These are phyloP conservation scores for Fusarium drepaniforme DNA, from an alignment of 2,329 filamentous ascomycete genomes.

Conservation along the genomic window DNA sequence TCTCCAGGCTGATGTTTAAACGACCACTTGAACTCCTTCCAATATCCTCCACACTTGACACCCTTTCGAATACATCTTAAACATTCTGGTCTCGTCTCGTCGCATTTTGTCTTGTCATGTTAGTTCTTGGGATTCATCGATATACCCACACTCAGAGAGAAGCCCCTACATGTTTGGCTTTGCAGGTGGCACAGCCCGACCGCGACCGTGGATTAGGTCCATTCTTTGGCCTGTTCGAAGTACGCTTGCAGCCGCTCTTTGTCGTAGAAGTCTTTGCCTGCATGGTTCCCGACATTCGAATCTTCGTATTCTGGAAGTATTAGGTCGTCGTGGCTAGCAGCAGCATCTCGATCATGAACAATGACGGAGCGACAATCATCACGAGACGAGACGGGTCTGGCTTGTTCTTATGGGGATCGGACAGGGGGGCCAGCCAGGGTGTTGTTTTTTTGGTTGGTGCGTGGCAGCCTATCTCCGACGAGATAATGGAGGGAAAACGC, in stretches of 20 bases:
- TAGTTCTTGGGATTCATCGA: background rate
- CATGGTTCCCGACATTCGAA: conserved; percentile 2
- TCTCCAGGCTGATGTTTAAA: conserved; percentile 53
- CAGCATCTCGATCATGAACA: conserved; percentile 2
- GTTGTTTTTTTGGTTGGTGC: background rate
- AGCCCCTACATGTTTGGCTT: conserved; percentile 42
- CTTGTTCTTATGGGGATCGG: conserved; percentile 6
- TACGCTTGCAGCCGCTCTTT: conserved; percentile 23
- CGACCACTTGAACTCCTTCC: conserved; percentile 54
- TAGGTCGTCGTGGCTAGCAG: background rate
- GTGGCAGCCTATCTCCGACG: conserved; percentile 27
- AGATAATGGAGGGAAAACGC: conserved; percentile 35
- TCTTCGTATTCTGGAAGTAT: background rate
- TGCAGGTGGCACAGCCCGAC: conserved; percentile 48
- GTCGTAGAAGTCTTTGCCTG: conserved; percentile 21
- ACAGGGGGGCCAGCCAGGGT: conserved; percentile 1
- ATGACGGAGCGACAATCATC: conserved; percentile 14
- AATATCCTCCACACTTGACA: conserved; percentile 45
- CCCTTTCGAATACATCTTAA: conserved; percentile 44
- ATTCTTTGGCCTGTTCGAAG: conserved; percentile 24
- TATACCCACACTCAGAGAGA: background rate
- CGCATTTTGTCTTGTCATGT: conserved; percentile 45
- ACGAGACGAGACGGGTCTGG: conserved; percentile 1
- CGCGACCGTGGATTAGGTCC: conserved; percentile 42
- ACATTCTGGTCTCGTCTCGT: conserved; percentile 46